Evolutionary conservation across 805 yeast species (phyloP).

Genomic region (Monosporozyma siamensis): DNA sequence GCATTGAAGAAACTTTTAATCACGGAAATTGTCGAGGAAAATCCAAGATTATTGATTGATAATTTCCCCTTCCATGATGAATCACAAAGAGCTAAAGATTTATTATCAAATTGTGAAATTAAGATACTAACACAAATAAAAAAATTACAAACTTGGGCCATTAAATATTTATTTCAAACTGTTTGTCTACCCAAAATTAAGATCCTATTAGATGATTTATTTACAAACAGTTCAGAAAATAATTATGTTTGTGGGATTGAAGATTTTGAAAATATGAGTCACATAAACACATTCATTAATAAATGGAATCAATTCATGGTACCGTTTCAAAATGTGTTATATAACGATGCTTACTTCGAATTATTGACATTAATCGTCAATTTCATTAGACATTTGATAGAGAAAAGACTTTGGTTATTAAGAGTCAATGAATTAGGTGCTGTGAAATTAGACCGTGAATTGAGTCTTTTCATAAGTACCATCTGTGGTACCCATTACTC

Average conservation of each 20-base stretch:
- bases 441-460: constrained; percentile 71
- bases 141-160: constrained; percentile 31
- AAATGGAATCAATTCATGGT: constrained; percentile 57
- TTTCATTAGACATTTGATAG: constrained; percentile 48
- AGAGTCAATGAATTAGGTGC: constrained; percentile 78
- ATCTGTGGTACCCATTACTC: constrained; percentile 65
- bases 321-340: constrained; percentile 56
- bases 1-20: constrained; percentile 47
- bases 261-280: constrained; percentile 31
- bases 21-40: constrained; percentile 26
- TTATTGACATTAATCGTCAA: constrained; percentile 43
- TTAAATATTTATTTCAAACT: constrained; percentile 36
- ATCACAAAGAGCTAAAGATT: constrained; percentile 18
- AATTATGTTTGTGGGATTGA: constrained; percentile 23
- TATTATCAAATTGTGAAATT: constrained; percentile 20
- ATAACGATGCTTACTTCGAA: constrained; percentile 41
- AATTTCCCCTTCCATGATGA: constrained; percentile 35
- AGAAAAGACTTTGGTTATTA: constrained; percentile 56
- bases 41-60: constrained; percentile 24
- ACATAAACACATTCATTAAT: constrained; percentile 42
- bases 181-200: constrained; percentile 31
- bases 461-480: constrained; percentile 62
- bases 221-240: constrained; percentile 18
- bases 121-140: constrained; percentile 22
- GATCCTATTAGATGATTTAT: constrained; percentile 37